A percentile compares a stretch with the other conserved stretches of the same genome.
Evolutionary conservation across 2,329 filamentous ascomycete species (phyloP).

Genomic region (Calonectria pteridis): DNA sequence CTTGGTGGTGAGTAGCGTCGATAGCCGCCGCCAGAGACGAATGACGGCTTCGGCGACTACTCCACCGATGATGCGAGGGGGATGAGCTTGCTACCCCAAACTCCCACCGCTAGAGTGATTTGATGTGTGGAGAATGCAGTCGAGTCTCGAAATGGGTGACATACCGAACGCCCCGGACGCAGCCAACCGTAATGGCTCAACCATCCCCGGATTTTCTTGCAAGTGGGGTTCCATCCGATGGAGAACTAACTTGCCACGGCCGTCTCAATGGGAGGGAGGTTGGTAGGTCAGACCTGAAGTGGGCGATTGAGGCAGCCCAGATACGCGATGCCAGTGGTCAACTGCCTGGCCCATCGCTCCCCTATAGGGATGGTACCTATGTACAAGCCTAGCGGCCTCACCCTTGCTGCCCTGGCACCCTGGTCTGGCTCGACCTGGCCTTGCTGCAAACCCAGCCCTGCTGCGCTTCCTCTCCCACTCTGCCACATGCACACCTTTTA

Average conservation of each 20-base stretch:
- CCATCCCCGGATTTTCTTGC: constrained; percentile 29
- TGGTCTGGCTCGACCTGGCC: not conserved
- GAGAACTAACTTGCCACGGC: constrained; percentile 2
- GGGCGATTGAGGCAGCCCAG: not conserved
- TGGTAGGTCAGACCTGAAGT: constrained; percentile 6
- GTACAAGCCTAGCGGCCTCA: not conserved
- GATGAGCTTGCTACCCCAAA: constrained; percentile 9
- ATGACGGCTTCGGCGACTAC: constrained; percentile 8
- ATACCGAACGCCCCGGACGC: constrained; percentile 22
- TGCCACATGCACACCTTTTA: constrained; percentile 8
- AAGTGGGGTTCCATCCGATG: constrained; percentile 25
- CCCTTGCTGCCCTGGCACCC: constrained; percentile 5
- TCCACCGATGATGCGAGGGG: constrained; percentile 2
- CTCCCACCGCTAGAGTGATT: not conserved
- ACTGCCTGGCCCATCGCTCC: constrained; percentile 16
- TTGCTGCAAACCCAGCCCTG: not conserved
- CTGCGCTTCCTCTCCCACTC: constrained; percentile 12
- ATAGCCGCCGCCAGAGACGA: constrained; percentile 1
- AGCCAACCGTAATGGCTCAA: constrained; percentile 24
- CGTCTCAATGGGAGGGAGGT: not conserved
- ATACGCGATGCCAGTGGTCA: not conserved
- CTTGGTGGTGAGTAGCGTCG: constrained; percentile 8
- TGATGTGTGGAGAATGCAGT: constrained; percentile 20
- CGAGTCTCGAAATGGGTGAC: constrained; percentile 22
- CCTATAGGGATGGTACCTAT: constrained; percentile 20